phyloP scores from a whole-genome alignment of 176 grass and related monocot genomes.

The Paspalum notatum region DNA sequence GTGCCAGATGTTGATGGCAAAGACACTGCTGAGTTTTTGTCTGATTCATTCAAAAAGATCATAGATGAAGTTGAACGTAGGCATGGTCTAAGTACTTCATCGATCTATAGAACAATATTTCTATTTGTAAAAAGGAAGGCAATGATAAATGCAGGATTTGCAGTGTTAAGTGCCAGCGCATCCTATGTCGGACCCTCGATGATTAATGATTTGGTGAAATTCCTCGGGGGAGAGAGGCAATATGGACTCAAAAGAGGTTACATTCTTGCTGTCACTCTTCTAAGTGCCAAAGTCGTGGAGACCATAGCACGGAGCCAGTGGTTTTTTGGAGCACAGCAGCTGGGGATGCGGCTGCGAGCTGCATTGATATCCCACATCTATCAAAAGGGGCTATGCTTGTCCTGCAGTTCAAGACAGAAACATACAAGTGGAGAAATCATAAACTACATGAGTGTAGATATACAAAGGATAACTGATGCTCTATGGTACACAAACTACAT shows the following conservation, averaged over 20 bases:
- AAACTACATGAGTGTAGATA: constrained; percentile 93
- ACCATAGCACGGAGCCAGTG: constrained; percentile 69
- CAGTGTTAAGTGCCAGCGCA: neutral
- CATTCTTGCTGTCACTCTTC: constrained; percentile 59
- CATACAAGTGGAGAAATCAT: constrained; percentile 93
- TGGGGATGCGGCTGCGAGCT: constrained; percentile 72
- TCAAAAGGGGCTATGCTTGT: constrained; percentile 74
- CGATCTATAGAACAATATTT: neutral
- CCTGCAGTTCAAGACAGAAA: constrained; percentile 66
- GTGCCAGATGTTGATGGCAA: constrained; percentile 72
- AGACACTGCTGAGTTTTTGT: constrained; percentile 60
- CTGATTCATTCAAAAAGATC: constrained; percentile 53
- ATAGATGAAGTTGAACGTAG: neutral
- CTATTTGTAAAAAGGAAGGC: constrained; percentile 45
- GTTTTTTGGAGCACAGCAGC: constrained; percentile 73
- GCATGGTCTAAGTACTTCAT: neutral
- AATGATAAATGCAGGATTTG: constrained; percentile 25
- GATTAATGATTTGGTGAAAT: neutral
- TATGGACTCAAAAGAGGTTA: neutral
- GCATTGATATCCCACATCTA: constrained; percentile 75
- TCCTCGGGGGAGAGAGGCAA: neutral
- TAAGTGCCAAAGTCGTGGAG: constrained; percentile 83
- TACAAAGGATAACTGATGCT: constrained; percentile 79
- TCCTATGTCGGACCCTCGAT: neutral
- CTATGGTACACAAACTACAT: constrained; percentile 84